Evolutionary conservation across 768 basidiomycete species (phyloP).

Genomic region (Podaxis mareebaensis): DNA sequence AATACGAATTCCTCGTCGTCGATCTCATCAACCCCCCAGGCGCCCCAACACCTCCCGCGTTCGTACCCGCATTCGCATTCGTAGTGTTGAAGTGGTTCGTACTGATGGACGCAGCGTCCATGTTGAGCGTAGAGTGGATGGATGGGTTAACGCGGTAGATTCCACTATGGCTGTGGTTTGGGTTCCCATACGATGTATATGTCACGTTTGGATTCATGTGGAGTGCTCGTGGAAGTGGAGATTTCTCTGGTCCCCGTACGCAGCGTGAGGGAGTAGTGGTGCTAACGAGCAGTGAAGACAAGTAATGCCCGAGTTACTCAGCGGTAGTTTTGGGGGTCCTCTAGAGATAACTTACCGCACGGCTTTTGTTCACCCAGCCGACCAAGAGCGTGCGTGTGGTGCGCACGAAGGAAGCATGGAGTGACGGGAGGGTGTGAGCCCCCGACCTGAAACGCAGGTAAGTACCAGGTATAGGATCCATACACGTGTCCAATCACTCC

Average conservation of each 20-base stretch:
- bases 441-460: neutral
- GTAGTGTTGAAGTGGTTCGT: neutral
- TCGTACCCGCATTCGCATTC: neutral
- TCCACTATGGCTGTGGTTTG: neutral
- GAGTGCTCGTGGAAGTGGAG: neutral
- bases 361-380: neutral
- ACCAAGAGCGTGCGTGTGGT: neutral
- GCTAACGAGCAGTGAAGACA: neutral
- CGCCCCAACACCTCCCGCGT: too few relatives aligned
- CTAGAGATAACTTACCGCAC: neutral
- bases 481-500: neutral
- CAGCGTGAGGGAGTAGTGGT: neutral
- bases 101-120: neutral
- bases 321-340: neutral
- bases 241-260: neutral
- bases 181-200: conserved; percentile 5
- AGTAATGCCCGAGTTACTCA: neutral
- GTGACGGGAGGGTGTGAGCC: neutral
- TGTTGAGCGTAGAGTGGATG: conserved; percentile 2
- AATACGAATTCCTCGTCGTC: conserved; percentile 10
- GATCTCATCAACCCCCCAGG: neutral
- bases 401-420: neutral
- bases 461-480: neutral
- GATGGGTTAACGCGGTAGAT: conserved; percentile 3
- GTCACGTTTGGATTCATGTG: conserved; percentile 14